Conservation (phyloP, 2,329 filamentous ascomycete genomes). For the Penicillium sp. region DNA sequence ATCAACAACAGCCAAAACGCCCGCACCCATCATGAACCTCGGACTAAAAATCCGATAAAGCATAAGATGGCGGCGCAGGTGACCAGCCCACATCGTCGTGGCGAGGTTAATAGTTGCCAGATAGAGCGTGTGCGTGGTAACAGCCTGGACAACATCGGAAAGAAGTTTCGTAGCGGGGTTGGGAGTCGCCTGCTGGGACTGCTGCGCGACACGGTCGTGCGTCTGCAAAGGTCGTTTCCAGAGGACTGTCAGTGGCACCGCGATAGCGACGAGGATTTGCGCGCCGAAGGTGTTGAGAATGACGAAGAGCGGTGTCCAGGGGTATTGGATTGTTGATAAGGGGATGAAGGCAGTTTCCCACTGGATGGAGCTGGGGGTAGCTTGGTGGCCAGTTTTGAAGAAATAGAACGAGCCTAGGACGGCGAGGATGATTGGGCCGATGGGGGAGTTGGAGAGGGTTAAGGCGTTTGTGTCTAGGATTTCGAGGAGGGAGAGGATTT, state of each 20-base stretch:
- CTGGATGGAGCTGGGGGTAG: constrained; percentile 82
- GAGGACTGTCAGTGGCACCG: constrained; percentile 78
- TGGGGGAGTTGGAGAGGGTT: constrained; percentile 64
- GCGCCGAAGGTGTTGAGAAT: constrained; percentile 85
- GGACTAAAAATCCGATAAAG: constrained; percentile 92
- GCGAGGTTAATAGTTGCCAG: constrained; percentile 82
- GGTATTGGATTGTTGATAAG: constrained; percentile 79
- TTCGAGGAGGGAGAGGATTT: constrained; percentile 77
- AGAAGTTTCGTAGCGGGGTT: constrained; percentile 55
- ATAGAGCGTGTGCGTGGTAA: constrained; percentile 77
- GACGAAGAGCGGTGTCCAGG: constrained; percentile 83
- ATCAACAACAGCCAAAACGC: constrained; percentile 76
- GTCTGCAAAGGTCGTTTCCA: constrained; percentile 88
- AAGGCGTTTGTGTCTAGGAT: constrained; percentile 66
- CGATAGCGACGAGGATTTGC: constrained; percentile 79
- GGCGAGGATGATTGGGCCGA: constrained; percentile 82
- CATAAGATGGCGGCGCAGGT: constrained; percentile 91
- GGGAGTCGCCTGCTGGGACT: constrained; percentile 16
- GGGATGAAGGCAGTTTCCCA: constrained; percentile 97
- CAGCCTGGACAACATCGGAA: constrained; percentile 70
- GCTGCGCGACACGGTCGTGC: constrained; percentile 48
- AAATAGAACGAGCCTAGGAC: constrained; percentile 92
- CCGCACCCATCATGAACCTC: constrained; percentile 81
- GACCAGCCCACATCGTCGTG: constrained; percentile 88
- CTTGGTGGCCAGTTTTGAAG: constrained; percentile 98